Percentiles rank a stretch among this genome's conserved stretches.
Conservation (phyloP, 306 rosid species). For the Cucurbita pepo region DNA sequence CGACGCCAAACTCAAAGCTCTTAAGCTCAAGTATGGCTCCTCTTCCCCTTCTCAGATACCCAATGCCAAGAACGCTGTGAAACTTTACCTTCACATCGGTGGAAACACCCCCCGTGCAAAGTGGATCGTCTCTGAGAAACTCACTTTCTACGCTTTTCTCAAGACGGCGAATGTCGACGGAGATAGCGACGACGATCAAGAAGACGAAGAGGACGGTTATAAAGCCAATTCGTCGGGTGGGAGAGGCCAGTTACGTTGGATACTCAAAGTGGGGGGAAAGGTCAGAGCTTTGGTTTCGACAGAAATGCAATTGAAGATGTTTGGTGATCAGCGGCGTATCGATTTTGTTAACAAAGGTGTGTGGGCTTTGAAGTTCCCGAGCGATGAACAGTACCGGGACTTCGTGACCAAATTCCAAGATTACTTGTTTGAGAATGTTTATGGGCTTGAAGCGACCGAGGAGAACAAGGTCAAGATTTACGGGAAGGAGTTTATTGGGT, state of each 20-base stretch:
- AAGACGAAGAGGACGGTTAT: slow-evolving; percentile 1
- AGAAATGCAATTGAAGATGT: slow-evolving; percentile 80
- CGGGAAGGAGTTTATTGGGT: slow-evolving; percentile 78
- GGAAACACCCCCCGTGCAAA: slow-evolving; percentile 72
- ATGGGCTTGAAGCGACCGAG: slow-evolving; percentile 47
- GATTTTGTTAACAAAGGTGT: slow-evolving; percentile 73
- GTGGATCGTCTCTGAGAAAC: slow-evolving; percentile 69
- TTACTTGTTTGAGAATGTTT: slow-evolving; percentile 55
- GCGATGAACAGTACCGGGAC: slow-evolving; percentile 45
- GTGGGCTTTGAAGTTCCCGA: slow-evolving; percentile 69
- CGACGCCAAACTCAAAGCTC: slow-evolving; percentile 53
- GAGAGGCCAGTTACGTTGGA: slow-evolving; percentile 23
- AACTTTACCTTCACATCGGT: slow-evolving; percentile 82
- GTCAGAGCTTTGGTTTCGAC: slow-evolving; percentile 57
- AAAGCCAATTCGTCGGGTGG: background rate
- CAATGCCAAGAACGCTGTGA: slow-evolving; percentile 38
- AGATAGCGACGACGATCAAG: slow-evolving; percentile 11
- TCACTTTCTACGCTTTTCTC: slow-evolving; percentile 30
- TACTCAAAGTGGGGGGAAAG: slow-evolving; percentile 50
- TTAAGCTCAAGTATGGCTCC: slow-evolving; percentile 53
- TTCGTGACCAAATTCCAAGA: slow-evolving; percentile 68
- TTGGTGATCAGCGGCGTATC: slow-evolving; percentile 65
- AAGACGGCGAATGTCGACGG: slow-evolving; percentile 21
- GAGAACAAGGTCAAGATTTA: slow-evolving; percentile 68
- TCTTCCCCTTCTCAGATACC: slow-evolving; percentile 17